Evolutionary conservation across 495 filamentous ascomycete genomes (phyloP).

Genomic region (Pyrenula aspistea): DNA sequence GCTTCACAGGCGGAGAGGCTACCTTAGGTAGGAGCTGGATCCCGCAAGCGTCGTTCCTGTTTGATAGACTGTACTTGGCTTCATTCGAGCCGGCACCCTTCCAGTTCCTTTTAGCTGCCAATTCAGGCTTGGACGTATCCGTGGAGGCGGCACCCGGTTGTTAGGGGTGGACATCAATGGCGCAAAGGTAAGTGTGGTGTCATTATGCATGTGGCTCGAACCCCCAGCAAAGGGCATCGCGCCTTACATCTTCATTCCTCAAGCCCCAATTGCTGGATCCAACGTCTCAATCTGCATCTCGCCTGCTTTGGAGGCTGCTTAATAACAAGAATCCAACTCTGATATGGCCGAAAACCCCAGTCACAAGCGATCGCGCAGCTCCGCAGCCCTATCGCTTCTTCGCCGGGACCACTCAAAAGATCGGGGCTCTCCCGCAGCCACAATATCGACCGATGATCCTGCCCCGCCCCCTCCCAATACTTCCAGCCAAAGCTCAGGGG

Average conservation of each 20-base stretch:
- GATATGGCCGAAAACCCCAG: slow-evolving; percentile 12
- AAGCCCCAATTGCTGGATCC: neutral
- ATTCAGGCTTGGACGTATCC: neutral
- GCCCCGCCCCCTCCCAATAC: slow-evolving; percentile 10
- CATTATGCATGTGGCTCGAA: neutral
- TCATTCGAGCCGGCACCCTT: neutral
- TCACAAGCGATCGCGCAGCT: slow-evolving; percentile 43
- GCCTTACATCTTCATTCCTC: neutral
- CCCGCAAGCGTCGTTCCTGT: too few relatives aligned
- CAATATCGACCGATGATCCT: slow-evolving; percentile 5
- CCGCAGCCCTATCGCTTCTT: slow-evolving; percentile 37
- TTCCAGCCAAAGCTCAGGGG: slow-evolving; percentile 20
- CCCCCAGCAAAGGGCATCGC: neutral
- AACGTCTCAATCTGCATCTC: neutral
- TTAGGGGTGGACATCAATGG: neutral
- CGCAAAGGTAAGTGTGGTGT: neutral
- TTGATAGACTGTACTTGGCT: too few relatives aligned
- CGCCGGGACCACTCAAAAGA: slow-evolving; percentile 35
- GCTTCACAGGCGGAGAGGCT: too few relatives aligned
- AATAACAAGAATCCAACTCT: too few relatives aligned
- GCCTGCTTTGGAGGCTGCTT: too few relatives aligned
- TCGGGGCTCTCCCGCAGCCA: slow-evolving; percentile 16
- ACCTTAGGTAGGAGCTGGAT: too few relatives aligned
- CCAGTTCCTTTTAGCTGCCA: neutral
- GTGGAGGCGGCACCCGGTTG: neutral